Percentiles rank a stretch among this genome's conserved stretches.
Conservation (phyloP, 495 filamentous ascomycete species). For the Hypoxylon cercidicola region DNA sequence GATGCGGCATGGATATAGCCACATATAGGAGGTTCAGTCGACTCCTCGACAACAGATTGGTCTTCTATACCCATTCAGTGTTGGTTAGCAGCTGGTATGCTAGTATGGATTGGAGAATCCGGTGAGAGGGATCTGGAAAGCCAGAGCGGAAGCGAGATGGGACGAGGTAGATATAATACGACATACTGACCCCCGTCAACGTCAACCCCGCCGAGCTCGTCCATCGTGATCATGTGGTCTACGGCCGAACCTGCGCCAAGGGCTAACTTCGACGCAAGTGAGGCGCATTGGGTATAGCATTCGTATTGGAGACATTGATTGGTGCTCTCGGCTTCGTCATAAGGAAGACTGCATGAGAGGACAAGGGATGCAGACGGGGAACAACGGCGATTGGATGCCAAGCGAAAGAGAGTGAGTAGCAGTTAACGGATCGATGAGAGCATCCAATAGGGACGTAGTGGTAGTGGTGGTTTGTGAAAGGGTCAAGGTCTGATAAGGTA, state of each 20-base stretch:
- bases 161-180: conserved; percentile 38
- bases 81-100: conserved; percentile 27
- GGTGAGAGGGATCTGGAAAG: conserved; percentile 16
- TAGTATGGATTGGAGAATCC: conserved; percentile 15
- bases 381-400: conserved; percentile 38
- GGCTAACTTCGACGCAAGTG: conserved; percentile 30
- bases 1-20: conserved; percentile 50
- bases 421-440: conserved; percentile 22
- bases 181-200: conserved; percentile 27
- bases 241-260: conserved; percentile 34
- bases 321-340: conserved; percentile 28
- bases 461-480: neutral
- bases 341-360: conserved; percentile 20
- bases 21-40: conserved; percentile 64
- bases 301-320: conserved; percentile 31
- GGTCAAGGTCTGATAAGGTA: conserved; percentile 20
- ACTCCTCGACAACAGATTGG: conserved; percentile 58
- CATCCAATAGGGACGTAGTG: conserved; percentile 13
- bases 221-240: conserved; percentile 25
- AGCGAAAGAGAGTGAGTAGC: conserved; percentile 19
- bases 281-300: conserved; percentile 35
- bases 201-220: conserved; percentile 29
- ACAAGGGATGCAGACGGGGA: conserved; percentile 29
- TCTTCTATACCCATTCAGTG: conserved; percentile 62
- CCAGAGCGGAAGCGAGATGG: conserved; percentile 18